Evolutionary conservation across 2,329 filamentous ascomycete genomes (phyloP).

Genomic region (Colletotrichum tamarilloi): DNA sequence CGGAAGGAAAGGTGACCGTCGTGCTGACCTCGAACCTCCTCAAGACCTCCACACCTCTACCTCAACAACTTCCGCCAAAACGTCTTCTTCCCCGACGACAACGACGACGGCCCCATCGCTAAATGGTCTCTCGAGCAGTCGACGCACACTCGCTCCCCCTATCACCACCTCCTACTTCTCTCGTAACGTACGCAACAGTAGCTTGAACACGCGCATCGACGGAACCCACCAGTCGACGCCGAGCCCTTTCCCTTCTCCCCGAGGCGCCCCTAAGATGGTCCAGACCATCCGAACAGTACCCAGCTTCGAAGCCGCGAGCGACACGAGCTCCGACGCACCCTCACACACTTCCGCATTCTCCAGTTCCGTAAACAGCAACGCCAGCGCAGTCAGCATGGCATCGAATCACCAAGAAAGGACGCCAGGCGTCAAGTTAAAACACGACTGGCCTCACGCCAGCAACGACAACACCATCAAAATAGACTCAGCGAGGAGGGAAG

Average conservation of each 20-base stretch:
- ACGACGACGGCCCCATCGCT: conserved; percentile 14
- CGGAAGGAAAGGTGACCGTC: background rate
- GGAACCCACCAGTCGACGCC: conserved; percentile 38
- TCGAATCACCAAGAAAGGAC: conserved; percentile 47
- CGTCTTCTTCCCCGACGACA: conserved; percentile 3
- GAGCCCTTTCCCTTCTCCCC: conserved; percentile 38
- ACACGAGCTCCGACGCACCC: conserved; percentile 53
- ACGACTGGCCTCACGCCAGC: conserved; percentile 37
- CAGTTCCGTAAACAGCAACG: conserved; percentile 66
- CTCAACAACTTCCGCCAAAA: background rate
- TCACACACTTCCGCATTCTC: conserved; percentile 64
- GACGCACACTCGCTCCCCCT: conserved; percentile 48
- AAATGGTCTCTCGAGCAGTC: conserved; percentile 41
- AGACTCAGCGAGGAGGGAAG: conserved; percentile 21
- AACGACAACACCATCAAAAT: conserved; percentile 18
- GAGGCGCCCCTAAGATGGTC: conserved; percentile 47
- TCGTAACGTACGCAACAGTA: conserved; percentile 49
- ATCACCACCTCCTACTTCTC: conserved; percentile 36
- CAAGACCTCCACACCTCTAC: conserved; percentile 22
- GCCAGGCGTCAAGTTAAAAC: conserved; percentile 50
- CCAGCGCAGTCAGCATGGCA: conserved; percentile 58
- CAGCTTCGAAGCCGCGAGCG: conserved; percentile 62
- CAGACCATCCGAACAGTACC: conserved; percentile 68
- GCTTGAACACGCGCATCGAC: conserved; percentile 48
- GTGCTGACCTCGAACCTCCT: conserved; percentile 9